These are phyloP conservation scores for Kernera saxatilis DNA, from an alignment of 345 rosid genomes.

Conservation along the genomic window DNA sequence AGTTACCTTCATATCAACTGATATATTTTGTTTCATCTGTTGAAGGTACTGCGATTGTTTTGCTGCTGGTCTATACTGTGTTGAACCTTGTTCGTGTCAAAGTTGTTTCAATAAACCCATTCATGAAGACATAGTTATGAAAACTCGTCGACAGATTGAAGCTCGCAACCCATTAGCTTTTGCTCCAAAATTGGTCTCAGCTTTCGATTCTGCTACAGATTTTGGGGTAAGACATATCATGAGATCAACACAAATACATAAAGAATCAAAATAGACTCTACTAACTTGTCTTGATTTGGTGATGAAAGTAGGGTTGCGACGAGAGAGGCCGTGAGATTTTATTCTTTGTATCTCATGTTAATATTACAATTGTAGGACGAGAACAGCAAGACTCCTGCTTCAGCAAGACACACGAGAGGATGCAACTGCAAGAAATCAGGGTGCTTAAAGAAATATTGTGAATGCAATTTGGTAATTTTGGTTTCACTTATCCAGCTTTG, in stretches of 20 bases:
- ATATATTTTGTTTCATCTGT: neutral
- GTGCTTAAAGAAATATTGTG: conserved; percentile 76
- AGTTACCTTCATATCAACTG: neutral
- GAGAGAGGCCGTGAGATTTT: neutral
- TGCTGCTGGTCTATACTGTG: conserved; percentile 77
- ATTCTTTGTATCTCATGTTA: neutral
- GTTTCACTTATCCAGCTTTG: neutral
- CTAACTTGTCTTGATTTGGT: conserved; percentile 6
- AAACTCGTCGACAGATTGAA: conserved; percentile 52
- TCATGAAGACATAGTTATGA: conserved; percentile 47
- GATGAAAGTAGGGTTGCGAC: neutral
- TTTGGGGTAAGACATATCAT: conserved; percentile 36
- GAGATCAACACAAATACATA: neutral
- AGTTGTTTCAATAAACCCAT: conserved; percentile 62
- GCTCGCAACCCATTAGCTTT: conserved; percentile 76
- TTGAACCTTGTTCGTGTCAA: conserved; percentile 61
- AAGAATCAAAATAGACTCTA: neutral
- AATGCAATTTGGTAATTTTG: conserved; percentile 62
- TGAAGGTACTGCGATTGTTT: conserved; percentile 82
- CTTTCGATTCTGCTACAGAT: conserved; percentile 26
- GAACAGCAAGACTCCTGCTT: conserved; percentile 54
- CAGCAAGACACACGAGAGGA: conserved; percentile 77
- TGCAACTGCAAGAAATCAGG: conserved; percentile 78
- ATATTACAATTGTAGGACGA: conserved; percentile 39
- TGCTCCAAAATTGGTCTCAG: conserved; percentile 69